These are phyloP conservation scores for Gregarina niphandrodes DNA, from an alignment of 169 alveolate species.

Conservation along the genomic window DNA sequence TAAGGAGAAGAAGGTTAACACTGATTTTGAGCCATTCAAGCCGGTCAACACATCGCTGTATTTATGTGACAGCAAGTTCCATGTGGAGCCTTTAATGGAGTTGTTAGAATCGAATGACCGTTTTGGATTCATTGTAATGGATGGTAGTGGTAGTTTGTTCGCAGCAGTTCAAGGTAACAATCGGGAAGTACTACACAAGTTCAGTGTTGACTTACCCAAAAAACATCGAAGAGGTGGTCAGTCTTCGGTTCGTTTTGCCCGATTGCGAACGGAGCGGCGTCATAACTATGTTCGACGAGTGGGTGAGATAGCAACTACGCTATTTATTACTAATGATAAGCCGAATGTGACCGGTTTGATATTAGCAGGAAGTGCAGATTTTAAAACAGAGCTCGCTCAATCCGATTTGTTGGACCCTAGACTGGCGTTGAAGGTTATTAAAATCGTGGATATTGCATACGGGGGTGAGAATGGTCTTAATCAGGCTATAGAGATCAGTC, in stretches of 20 bases:
- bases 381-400: slow-evolving; percentile 72
- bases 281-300: slow-evolving; percentile 91
- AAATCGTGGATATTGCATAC: slow-evolving; percentile 84
- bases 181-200: slow-evolving; percentile 47
- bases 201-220: slow-evolving; percentile 88
- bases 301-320: slow-evolving; percentile 80
- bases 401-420: slow-evolving; percentile 80
- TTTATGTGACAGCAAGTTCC: slow-evolving; percentile 83
- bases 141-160: slow-evolving; percentile 86
- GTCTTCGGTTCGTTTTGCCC: slow-evolving; percentile 97
- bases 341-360: slow-evolving; percentile 52
- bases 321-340: slow-evolving; percentile 82
- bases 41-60: slow-evolving; percentile 85
- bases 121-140: slow-evolving; percentile 90
- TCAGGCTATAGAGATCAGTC: slow-evolving; percentile 58
- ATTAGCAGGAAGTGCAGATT: slow-evolving; percentile 95
- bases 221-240: slow-evolving; percentile 98
- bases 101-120: slow-evolving; percentile 56
- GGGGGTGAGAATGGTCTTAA: slow-evolving; percentile 99
- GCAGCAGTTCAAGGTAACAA: slow-evolving; percentile 79
- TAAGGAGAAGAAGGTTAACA: slow-evolving; percentile 71
- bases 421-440: slow-evolving; percentile 62
- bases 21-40: slow-evolving; percentile 91
- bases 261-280: slow-evolving; percentile 90
- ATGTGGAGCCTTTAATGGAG: slow-evolving; percentile 58